Evolutionary conservation across 2,329 filamentous ascomycete species (phyloP), one percentile per base, ranked within the genome.

Genomic region (Trichoderma oligosporum): DNA sequence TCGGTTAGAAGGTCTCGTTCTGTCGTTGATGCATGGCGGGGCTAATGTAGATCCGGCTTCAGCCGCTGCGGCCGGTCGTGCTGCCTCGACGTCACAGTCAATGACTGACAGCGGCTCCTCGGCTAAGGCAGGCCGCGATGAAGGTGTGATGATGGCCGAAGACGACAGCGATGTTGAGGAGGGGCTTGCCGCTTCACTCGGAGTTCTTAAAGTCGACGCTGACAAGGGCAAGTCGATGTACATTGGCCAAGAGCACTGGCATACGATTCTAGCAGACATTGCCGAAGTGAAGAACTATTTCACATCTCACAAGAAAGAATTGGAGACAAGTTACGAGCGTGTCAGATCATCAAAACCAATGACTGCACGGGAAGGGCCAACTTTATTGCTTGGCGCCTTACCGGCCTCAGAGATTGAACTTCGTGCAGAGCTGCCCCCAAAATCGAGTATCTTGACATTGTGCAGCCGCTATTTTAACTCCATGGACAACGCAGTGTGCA

Each of bases 201-300:
- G 90, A n/a, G 79, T 91, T 44, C 81, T 96, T 67, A 92, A 91
- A 67, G 86, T 96, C 61, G 88, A 92, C 65, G 73, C 79, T 20
- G 88, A 88, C 67, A 88, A 88, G 66, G 86, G 84, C 56, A 91
- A 91, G 70, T 87, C 87, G 22, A 83, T 89, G 74, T 95, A 94
- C 68, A 77, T 93, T 61, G 91, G 89, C 56, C 87, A 91, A 62
- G 86, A 89, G 56, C 88, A 94, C 71, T 95, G 91, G 90, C 86
- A 89, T 65, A 84, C 86, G 36, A 83, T 95, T 53, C 75, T 95
- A 55, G 80, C 84, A 64, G 89, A 92, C 71, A 94, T 99, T 62
- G 80, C 89, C 8, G 94, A 99, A 75, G 93, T 99, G 24, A 96
- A 93, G 69, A 92, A 87, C 64, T 97, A 94, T 74, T 97, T 96